phyloP scores from a whole-genome alignment of 2,329 filamentous ascomycete genomes.

The Onygenales sp. region DNA sequence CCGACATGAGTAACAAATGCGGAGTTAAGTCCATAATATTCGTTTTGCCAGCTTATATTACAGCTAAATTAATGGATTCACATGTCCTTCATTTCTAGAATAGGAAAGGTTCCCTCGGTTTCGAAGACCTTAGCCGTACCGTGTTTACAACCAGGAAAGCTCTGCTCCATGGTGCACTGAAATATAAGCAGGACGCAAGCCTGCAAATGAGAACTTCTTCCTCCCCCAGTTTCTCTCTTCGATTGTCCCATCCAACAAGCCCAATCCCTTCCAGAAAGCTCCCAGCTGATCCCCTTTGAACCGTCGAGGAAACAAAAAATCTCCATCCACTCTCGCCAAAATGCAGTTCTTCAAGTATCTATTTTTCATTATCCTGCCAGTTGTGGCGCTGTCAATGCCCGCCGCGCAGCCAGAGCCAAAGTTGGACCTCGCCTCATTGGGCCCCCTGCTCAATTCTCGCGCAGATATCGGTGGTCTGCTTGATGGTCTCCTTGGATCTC shows the following conservation, averaged over 20 bases:
- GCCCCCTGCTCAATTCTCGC: neutral
- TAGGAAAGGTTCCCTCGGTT: neutral
- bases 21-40: neutral
- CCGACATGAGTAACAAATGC: neutral
- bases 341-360: constrained; percentile 1
- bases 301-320: neutral
- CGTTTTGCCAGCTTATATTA: neutral
- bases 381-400: neutral
- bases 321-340: neutral
- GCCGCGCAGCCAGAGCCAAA: neutral
- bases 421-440: neutral
- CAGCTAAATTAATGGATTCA: neutral
- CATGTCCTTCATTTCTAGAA: neutral
- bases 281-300: neutral
- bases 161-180: neutral
- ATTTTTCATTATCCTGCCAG: neutral
- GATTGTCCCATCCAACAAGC: neutral
- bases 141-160: too few species aligned
- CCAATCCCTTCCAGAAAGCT: neutral
- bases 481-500: neutral
- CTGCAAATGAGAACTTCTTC: neutral
- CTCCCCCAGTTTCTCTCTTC: neutral
- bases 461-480: neutral
- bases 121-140: neutral
- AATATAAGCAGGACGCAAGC: neutral